Evolutionary conservation across 306 rosid species (phyloP), one percentile per base, ranked within the genome.

Genomic region (Astragalus membranaceus): DNA sequence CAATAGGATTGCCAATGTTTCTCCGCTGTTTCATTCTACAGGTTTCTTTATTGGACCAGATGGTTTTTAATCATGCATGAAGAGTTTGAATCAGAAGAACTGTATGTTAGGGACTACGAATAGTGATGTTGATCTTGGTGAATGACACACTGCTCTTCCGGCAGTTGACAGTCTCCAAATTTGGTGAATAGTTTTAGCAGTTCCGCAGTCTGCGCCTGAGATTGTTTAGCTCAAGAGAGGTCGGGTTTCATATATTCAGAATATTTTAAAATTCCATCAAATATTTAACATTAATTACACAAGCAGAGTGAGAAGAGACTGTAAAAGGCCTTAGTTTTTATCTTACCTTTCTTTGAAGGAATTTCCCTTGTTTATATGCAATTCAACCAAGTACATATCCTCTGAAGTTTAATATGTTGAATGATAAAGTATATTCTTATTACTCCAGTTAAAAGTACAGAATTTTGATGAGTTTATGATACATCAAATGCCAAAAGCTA

Each of bases 1-100:
- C 91, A 44, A 80, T 84, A 29, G 93, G 91, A 39, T 8, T 85
- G 70, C 91, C 93, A 16, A 82, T 90, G 91, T 77, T 81, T 8
- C 61, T 87, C 11, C 84, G 94, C 54, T 86, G 90, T 72, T 68
- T 76, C 72, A 87, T 20, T 90, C 64, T 90, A 85, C 83, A 80
- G 84, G 33, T 20, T 20, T 20, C 23, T 20, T 20, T 1, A 54
- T 75, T 7, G 84, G 75, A 52, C 69, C 70, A n/a, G 72, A 70
- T 30, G 6, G 47, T 20, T 20, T 63, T 54, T 36, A 44, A 11
- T 46, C 44, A 17, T 42, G 37, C 47, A 9, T 48, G 9, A 46
- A 44, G 54, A 50, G n/a, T 64, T 73, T 0, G 85, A 53, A 15
- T 79, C 82, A 3, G 84, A 70, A 37, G 84, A 74, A 12, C 43